Evolutionary conservation across 305 asterid species (phyloP).

Genomic region (Ilex paraguariensis): DNA sequence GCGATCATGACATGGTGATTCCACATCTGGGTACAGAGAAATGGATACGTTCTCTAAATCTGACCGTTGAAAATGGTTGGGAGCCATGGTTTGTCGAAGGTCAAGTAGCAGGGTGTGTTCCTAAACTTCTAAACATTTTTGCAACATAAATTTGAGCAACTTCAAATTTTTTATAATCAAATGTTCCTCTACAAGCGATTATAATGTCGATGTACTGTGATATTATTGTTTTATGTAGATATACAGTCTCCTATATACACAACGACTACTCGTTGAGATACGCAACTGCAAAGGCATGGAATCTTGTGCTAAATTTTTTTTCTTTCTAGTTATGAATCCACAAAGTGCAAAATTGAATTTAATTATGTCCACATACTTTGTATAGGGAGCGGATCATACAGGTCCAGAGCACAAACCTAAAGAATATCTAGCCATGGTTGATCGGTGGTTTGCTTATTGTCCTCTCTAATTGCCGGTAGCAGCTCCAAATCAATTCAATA

Average conservation of each 20-base stretch:
- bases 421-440: constrained; percentile 17
- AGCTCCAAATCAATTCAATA: too few species aligned
- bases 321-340: too few species aligned
- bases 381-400: constrained; percentile 17
- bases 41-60: constrained; percentile 27
- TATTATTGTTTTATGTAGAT: constrained; percentile 10
- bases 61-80: constrained; percentile 29
- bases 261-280: constrained; percentile 22
- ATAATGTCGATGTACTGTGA: too few species aligned
- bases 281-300: constrained; percentile 35
- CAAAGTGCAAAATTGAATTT: too few species aligned
- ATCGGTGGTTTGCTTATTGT: not conserved
- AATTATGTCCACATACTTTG: too few species aligned
- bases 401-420: constrained; percentile 2
- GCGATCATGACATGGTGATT: constrained; percentile 28
- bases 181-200: too few species aligned
- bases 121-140: too few species aligned
- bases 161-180: too few species aligned
- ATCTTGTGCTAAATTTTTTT: too few species aligned
- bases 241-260: constrained; percentile 20
- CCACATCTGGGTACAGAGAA: constrained; percentile 19
- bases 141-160: too few species aligned
- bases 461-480: not conserved
- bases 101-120: constrained; percentile 37
- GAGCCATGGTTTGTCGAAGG: constrained; percentile 30